Evolutionary conservation across 2,329 filamentous ascomycete species (phyloP).

Genomic region (Phaeophleospora eucalypticola): DNA sequence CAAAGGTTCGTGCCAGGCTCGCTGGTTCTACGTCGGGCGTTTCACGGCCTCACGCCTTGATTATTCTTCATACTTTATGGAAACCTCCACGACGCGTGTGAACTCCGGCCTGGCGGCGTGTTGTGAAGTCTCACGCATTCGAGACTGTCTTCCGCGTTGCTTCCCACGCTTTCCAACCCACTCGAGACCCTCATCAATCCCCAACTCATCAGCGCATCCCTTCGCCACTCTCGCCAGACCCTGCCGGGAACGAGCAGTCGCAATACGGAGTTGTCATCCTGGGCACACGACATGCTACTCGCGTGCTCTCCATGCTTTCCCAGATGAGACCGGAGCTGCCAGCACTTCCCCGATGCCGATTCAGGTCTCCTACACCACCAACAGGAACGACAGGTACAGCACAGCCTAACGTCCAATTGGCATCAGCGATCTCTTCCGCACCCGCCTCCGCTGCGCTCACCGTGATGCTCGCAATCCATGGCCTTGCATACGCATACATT

Average conservation of each 20-base stretch:
- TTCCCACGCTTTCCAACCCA: not conserved
- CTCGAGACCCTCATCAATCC: not conserved
- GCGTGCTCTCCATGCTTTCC: not conserved
- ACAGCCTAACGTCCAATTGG: not conserved
- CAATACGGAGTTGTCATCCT: not conserved
- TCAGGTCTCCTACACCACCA: not conserved
- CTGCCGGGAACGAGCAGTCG: not conserved
- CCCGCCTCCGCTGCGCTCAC: not conserved
- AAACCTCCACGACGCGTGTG: not conserved
- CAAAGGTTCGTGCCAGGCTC: not conserved
- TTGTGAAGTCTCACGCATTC: not conserved
- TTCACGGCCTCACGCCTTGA: conserved; percentile 5
- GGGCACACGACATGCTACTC: not conserved
- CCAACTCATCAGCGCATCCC: not conserved
- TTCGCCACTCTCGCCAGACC: conserved; percentile 6
- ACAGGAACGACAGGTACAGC: not conserved
- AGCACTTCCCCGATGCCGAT: not conserved
- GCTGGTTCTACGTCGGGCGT: conserved; percentile 4
- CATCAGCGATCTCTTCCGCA: conserved; percentile 1
- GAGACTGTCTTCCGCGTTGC: conserved; percentile 5
- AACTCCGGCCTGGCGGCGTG: too few species aligned
- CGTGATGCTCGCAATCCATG: not conserved
- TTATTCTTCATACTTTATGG: not conserved
- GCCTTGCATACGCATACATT: not conserved
- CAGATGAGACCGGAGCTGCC: not conserved